Evolutionary conservation across 345 rosid species (phyloP).

Genomic region (Toxicodendron radicans): DNA sequence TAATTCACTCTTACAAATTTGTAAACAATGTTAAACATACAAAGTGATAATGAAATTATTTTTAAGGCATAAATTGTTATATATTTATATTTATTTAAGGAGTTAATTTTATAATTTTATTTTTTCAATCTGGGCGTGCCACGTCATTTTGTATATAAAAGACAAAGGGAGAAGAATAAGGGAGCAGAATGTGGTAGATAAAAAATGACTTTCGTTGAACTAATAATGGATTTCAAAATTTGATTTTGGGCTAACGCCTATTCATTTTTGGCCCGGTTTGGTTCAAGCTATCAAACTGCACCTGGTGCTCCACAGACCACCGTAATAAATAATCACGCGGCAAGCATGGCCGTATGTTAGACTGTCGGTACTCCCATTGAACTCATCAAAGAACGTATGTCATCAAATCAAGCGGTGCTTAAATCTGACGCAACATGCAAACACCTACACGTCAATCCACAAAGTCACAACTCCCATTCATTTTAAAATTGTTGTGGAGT

Average conservation of each 20-base stretch:
- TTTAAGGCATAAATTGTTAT: no score
- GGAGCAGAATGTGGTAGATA: no score
- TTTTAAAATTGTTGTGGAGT: neutral
- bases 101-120: no score
- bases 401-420: constrained; percentile 14
- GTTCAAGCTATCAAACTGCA: neutral
- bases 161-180: no score
- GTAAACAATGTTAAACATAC: no score
- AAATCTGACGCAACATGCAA: neutral
- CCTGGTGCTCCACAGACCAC: neutral
- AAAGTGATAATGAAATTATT: no score
- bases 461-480: neutral
- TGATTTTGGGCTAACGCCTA: neutral
- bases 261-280: neutral
- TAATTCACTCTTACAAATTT: no score
- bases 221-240: no score
- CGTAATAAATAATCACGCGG: neutral
- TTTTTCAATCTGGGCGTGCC: no score
- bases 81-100: neutral
- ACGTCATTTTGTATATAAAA: no score
- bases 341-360: neutral
- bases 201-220: no score
- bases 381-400: neutral
- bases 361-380: neutral
- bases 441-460: neutral